Evolutionary conservation across 2,329 filamentous ascomycete genomes (phyloP).

Genomic region (Chaetomiaceae sp.): DNA sequence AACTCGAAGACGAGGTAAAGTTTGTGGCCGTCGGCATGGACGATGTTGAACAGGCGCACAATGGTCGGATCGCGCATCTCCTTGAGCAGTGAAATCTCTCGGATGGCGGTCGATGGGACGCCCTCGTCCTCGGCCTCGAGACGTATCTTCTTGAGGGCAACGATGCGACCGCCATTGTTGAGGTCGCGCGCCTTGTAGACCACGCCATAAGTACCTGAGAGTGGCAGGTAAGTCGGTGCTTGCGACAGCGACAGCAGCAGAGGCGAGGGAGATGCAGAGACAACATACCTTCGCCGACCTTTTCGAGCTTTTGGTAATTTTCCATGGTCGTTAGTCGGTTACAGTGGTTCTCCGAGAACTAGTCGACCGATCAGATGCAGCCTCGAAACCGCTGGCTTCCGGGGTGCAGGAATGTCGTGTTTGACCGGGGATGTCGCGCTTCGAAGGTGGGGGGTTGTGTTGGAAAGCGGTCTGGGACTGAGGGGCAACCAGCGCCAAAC

Average conservation of each 20-base stretch:
- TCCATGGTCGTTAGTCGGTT: conserved; percentile 56
- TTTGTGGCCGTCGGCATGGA: conserved; percentile 88
- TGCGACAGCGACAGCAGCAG: not conserved
- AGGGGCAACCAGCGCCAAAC: conserved; percentile 17
- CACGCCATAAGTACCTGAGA: conserved; percentile 77
- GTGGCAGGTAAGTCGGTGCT: not conserved
- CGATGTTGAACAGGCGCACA: conserved; percentile 79
- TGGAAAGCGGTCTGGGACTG: conserved; percentile 3
- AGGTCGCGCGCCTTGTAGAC: conserved; percentile 89
- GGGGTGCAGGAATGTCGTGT: conserved; percentile 1
- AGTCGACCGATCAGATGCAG: not conserved
- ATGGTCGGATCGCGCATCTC: conserved; percentile 90
- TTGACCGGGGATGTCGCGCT: not conserved
- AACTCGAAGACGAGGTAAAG: conserved; percentile 88
- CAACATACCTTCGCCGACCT: conserved; percentile 77
- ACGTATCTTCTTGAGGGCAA: conserved; percentile 88
- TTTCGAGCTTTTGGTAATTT: conserved; percentile 90
- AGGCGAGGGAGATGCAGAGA: not conserved
- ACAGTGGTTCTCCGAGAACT: not conserved
- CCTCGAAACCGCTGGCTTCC: not conserved
- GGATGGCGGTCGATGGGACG: conserved; percentile 83
- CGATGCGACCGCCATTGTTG: conserved; percentile 70
- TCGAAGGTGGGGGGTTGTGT: conserved; percentile 7
- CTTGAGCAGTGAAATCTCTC: conserved; percentile 85
- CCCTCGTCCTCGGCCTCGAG: conserved; percentile 90